phyloP scores from a whole-genome alignment of 2,329 filamentous ascomycete genomes.

The Claviceps sp. region DNA sequence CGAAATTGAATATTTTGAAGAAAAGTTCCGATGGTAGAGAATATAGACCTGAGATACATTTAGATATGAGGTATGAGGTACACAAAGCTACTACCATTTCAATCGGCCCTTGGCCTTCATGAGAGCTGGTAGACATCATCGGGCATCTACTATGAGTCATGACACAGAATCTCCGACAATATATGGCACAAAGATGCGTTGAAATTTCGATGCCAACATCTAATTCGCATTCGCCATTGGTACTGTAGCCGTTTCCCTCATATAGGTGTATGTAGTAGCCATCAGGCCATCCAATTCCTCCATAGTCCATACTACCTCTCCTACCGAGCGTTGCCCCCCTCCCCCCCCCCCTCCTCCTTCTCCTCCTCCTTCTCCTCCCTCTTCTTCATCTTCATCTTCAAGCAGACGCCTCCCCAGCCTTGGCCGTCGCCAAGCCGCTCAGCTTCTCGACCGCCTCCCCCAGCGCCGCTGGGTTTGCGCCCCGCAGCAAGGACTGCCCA shows the following conservation, averaged over 20 bases:
- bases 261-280: too few relatives aligned
- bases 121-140: too few relatives aligned
- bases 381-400: background rate
- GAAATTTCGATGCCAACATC: too few relatives aligned
- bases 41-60: background rate
- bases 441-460: slow-evolving; percentile 25
- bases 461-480: slow-evolving; percentile 19
- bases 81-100: too few relatives aligned
- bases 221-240: too few relatives aligned
- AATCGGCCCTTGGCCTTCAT: too few relatives aligned
- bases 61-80: background rate
- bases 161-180: too few relatives aligned
- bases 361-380: background rate
- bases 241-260: too few relatives aligned
- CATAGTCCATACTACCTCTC: too few relatives aligned
- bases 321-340: background rate
- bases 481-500: slow-evolving; percentile 19
- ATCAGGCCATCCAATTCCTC: too few relatives aligned
- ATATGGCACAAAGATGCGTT: too few relatives aligned
- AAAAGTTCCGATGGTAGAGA: slow-evolving; percentile 8
- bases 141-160: too few relatives aligned
- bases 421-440: slow-evolving; percentile 21
- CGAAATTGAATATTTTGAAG: slow-evolving; percentile 8
- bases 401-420: slow-evolving; percentile 9
- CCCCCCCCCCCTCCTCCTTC: background rate